phyloP scores from a whole-genome alignment of 2,329 filamentous ascomycete genomes.

The Cladosporium colombiae region DNA sequence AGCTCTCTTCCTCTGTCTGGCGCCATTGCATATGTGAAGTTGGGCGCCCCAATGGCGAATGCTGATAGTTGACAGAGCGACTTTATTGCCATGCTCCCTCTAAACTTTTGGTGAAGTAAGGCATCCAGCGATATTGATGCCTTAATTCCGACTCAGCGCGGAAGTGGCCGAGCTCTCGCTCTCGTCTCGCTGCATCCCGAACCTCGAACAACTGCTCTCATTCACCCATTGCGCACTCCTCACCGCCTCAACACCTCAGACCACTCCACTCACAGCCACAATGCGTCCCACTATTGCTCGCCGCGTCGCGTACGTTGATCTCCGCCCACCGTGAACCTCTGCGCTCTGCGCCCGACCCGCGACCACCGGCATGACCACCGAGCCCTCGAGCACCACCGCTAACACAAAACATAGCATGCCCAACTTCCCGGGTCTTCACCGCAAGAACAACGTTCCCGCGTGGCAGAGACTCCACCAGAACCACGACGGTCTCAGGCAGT shows the following conservation, averaged over 20 bases:
- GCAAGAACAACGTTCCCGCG: slow-evolving; percentile 73
- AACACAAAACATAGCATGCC: slow-evolving; percentile 14
- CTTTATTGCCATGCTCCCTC: background rate
- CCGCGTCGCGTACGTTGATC: slow-evolving; percentile 45
- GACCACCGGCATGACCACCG: background rate
- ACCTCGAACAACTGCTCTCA: background rate
- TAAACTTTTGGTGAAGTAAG: background rate
- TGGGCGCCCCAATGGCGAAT: background rate
- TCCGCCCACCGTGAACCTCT: background rate
- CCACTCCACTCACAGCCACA: slow-evolving; percentile 16
- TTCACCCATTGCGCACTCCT: slow-evolving; percentile 9
- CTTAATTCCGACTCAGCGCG: background rate
- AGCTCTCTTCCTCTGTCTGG: slow-evolving; percentile 33
- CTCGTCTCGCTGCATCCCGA: slow-evolving; percentile 9
- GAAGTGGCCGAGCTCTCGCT: slow-evolving; percentile 3
- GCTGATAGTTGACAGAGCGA: background rate
- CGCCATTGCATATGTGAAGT: slow-evolving; percentile 36
- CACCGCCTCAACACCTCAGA: slow-evolving; percentile 4
- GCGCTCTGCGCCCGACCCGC: background rate
- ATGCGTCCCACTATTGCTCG: slow-evolving; percentile 40
- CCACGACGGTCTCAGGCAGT: slow-evolving; percentile 71
- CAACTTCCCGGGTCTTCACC: slow-evolving; percentile 56
- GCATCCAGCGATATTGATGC: background rate
- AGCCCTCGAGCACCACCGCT: background rate
- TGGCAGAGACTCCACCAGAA: slow-evolving; percentile 75